Base-by-base conservation (phyloP, 352 stramenopile genomes). In the Pythium rishiriense region DNA sequence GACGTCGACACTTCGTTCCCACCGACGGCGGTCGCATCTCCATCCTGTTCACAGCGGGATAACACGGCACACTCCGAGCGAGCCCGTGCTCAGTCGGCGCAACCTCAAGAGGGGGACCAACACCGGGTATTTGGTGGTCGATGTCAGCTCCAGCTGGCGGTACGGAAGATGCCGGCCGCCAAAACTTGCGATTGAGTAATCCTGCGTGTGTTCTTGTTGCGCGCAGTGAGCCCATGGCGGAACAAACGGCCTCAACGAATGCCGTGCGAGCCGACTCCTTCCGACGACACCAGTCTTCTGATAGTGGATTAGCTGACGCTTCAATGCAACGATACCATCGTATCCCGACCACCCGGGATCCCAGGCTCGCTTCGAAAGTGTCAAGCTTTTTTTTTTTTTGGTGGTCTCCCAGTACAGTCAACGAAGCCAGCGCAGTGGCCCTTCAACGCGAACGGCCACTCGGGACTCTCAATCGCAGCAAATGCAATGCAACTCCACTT, bases 231-330 rank as follows among this genome's bases (percentile, higher is more conserved):
- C 37, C n/a, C 37, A 17, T 43, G 37, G 37, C 14, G 14, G 37
- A 47, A 47, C 41, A 47, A 47, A 47, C 41, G 41, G 37, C 14
- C 37, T 43, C 37, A 43, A 43, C 37, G n/a, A 43, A 35, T 26
- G 41, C 41, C 6, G 26, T 8, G 41, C 7, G 41, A 25, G 41
- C 41, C 41, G 41, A 47, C 41, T 47, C 41, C 41, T 47, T 47
- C 41, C 41, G 41, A 25, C 41, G 41, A 47, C 26, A 47, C 41
- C 41, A 47, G 41, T 24, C 15, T 17, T 19, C 14, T 1, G 6
- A 17, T 12, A 35, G 10, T 21, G 37, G 4, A 2, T 43, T n/a
- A 12, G 15, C 12, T 12, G 11, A n/a, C n/a, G 35, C 35, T 17
- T 43, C 6, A 5, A 43, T 43, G 15, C 12, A 43, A 43, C 37